Conservation (phyloP, 2,329 filamentous ascomycete species). For the Corynespora cassiicola region DNA sequence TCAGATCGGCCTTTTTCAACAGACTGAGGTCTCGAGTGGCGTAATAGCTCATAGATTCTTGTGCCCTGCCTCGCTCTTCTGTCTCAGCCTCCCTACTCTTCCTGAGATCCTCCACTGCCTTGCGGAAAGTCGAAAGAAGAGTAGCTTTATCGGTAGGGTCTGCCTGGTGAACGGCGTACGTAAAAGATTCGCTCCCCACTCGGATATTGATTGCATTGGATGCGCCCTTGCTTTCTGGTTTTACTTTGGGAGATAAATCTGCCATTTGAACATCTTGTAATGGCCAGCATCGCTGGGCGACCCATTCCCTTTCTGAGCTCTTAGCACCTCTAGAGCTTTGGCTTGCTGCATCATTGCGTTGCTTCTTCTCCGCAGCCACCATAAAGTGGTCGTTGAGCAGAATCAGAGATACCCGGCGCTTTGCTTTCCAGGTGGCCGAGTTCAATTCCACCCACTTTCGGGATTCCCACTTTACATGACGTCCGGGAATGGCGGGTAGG, state of each 20-base stretch:
- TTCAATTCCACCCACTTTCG: conserved; percentile 95
- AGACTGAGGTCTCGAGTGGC: conserved; percentile 78
- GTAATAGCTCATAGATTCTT: conserved; percentile 86
- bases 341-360: conserved; percentile 72
- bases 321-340: conserved; percentile 52
- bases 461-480: conserved; percentile 92
- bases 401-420: conserved; percentile 87
- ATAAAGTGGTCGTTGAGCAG: conserved; percentile 93
- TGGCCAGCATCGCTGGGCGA: conserved; percentile 94
- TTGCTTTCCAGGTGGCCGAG: conserved; percentile 94
- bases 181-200: conserved; percentile 88
- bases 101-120: conserved; percentile 89
- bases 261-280: conserved; percentile 91
- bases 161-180: conserved; percentile 86
- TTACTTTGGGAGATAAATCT: conserved; percentile 70
- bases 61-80: conserved; percentile 82
- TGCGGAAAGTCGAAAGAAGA: conserved; percentile 87
- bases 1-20: conserved; percentile 78
- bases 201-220: conserved; percentile 90
- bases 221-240: conserved; percentile 66
- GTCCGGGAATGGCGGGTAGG: conserved; percentile 85
- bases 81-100: conserved; percentile 85
- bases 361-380: conserved; percentile 92
- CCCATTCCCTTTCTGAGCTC: conserved; percentile 67
- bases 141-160: conserved; percentile 80